Evolutionary conservation across 1,284 basidiomycete species (phyloP).

Genomic region (Cryptococcus jaspeensis): DNA sequence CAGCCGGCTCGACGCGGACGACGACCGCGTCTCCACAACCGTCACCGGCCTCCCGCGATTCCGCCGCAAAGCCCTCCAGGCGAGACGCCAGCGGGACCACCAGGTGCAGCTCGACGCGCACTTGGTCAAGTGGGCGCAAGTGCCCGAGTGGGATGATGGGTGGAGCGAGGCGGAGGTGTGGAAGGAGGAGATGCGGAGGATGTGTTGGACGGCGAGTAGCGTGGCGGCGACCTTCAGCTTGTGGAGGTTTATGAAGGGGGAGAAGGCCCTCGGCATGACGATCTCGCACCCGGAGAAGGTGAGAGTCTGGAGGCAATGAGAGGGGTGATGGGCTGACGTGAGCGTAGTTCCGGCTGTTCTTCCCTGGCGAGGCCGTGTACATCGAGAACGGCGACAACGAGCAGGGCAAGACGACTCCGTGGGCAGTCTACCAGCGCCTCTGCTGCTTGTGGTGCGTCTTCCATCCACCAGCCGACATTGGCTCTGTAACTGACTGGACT

Average conservation of each 20-base stretch:
- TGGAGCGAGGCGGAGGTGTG: conserved; percentile 19
- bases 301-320: neutral
- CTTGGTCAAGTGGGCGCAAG: conserved; percentile 12
- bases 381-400: neutral
- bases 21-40: conserved; percentile 6
- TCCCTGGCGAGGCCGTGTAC: conserved; percentile 19
- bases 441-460: conserved; percentile 26
- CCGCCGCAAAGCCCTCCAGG: neutral
- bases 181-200: conserved; percentile 31
- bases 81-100: neutral
- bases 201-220: conserved; percentile 30
- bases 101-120: neutral
- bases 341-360: conserved; percentile 27
- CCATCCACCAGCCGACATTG: neutral
- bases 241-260: conserved; percentile 18
- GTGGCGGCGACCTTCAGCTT: conserved; percentile 24
- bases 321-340: neutral
- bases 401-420: conserved; percentile 18
- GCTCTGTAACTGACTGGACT: neutral
- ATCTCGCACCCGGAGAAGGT: conserved; percentile 24
- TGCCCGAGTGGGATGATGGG: conserved; percentile 17
- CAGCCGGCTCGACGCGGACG: conserved; percentile 12
- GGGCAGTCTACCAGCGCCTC: conserved; percentile 28
- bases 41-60: neutral
- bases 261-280: conserved; percentile 13